Evolutionary conservation across 2,329 filamentous ascomycete genomes (phyloP), one percentile per base, ranked within the genome.

Genomic region (Aspergillus sp.): DNA sequence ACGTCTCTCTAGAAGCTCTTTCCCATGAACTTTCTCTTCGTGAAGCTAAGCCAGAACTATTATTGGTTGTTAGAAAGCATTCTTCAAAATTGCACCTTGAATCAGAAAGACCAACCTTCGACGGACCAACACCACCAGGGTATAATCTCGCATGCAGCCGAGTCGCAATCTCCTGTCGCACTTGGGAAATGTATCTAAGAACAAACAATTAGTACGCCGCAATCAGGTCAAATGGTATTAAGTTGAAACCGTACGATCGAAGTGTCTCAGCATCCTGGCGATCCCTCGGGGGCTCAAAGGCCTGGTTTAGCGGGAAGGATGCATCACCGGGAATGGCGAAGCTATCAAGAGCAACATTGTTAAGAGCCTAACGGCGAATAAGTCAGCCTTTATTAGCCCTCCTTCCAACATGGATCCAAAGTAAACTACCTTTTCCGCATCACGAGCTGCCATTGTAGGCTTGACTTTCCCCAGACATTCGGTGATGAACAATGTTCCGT

Each of bases 21-120:
- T 75, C 93, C 93, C 95, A 99, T 98, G 74, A 99, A 99, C 86
- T 97, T 97, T 79, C 95, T 88, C 87, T 98, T 98, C 54, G 90
- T 91, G 75, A 97, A 99, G 82, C 95, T 98, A 75, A 99, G 79
- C 95, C 95, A 99, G 91, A 93, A 98, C 86, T 96, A 80, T n/a
- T n/a, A 57, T 55, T 21, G 17, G 21, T 73, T 60, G 49, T 52
- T 73, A 72, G 64, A 40, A 48, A 51, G 11, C 8, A 24, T 45
- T 24, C 17, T 9, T 37, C 9, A 33, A 19, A 14, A 27, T 24
- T 24, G 39, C 41, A 14, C 37, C 17, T 11, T 14, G 39, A 15
- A 9, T 9, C 8, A 3, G 19, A 35, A 31, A 23, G 40, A 66
- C 73, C 66, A 68, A 83, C 82, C 79, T 87, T 86, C 64, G 78